Conservation (phyloP, 768 basidiomycete genomes). For the Gymnopilus junonius region DNA sequence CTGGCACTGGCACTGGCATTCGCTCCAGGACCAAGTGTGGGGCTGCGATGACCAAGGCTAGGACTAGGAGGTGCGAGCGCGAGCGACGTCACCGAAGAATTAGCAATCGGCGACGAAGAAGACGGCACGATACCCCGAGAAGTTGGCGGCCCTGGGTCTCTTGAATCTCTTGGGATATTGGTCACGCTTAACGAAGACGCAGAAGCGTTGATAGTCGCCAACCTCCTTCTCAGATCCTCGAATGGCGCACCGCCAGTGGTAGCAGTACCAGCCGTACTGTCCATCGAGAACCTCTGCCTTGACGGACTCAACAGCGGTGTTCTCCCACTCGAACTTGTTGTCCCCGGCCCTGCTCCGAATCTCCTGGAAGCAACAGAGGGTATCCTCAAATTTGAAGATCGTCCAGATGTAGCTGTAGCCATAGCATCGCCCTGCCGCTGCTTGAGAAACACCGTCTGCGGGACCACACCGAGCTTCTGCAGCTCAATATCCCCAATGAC, state of each 20-base stretch:
- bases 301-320: slow-evolving; percentile 56
- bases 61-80: slow-evolving; percentile 28
- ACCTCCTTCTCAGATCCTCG: slow-evolving; percentile 76
- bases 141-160: too few species aligned
- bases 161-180: slow-evolving; percentile 47
- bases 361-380: slow-evolving; percentile 41
- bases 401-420: slow-evolving; percentile 28
- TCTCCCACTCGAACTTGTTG: slow-evolving; percentile 25
- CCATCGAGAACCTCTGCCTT: slow-evolving; percentile 51
- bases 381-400: slow-evolving; percentile 39
- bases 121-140: slow-evolving; percentile 11
- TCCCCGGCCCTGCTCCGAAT: slow-evolving; percentile 38
- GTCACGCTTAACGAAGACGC: slow-evolving; percentile 60
- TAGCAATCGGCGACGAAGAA: slow-evolving; percentile 39
- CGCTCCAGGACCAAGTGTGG: too few species aligned
- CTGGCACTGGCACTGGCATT: too few species aligned
- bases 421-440: slow-evolving; percentile 46
- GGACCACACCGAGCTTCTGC: slow-evolving; percentile 86
- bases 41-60: too few species aligned
- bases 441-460: slow-evolving; percentile 89
- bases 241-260: slow-evolving; percentile 58
- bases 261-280: too few species aligned
- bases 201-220: slow-evolving; percentile 79
- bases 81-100: slow-evolving; percentile 33
- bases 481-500: slow-evolving; percentile 74